phyloP scores from a whole-genome alignment of 257 asterid species.

The Nicotiana noctiflora region DNA sequence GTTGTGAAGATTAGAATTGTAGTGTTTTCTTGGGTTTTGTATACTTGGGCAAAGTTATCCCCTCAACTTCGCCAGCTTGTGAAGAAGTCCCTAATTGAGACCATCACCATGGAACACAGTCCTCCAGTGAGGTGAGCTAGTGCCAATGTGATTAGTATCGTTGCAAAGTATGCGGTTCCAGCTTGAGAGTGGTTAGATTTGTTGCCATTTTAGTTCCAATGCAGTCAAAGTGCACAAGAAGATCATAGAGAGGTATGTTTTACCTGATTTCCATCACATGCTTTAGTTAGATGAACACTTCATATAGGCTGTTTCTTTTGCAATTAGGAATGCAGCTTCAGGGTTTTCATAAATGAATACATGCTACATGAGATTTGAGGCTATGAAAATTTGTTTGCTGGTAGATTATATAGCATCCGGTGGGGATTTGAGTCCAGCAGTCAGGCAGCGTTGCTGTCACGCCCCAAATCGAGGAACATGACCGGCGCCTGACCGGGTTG shows the following conservation, averaged over 20 bases:
- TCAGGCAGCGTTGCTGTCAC: too few relatives aligned
- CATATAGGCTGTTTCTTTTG: neutral
- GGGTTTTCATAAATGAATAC: neutral
- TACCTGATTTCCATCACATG: neutral
- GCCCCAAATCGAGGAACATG: too few relatives aligned
- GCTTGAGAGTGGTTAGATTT: conserved; percentile 97
- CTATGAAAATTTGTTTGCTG: neutral
- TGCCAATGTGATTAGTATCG: conserved; percentile 92
- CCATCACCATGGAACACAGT: conserved; percentile 91
- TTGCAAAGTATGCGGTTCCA: conserved; percentile 96
- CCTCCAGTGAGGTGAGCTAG: conserved; percentile 97
- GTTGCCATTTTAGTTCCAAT: conserved; percentile 87
- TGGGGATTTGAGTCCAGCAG: neutral
- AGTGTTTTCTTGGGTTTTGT: too few relatives aligned
- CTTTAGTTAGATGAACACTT: neutral
- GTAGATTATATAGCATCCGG: too few relatives aligned
- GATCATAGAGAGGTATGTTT: conserved; percentile 90
- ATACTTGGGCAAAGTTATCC: conserved; percentile 85
- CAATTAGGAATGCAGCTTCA: neutral
- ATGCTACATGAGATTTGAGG: neutral
- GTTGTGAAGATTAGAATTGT: too few relatives aligned
- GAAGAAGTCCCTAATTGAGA: conserved; percentile 81
- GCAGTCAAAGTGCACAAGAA: conserved; percentile 91
- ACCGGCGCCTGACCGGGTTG: too few relatives aligned
- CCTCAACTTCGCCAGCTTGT: conserved; percentile 72